Evolutionary conservation across 306 rosid genomes (phyloP), one percentile per base, ranked within the genome.

Genomic region (Gynostemma pentaphyllum): DNA sequence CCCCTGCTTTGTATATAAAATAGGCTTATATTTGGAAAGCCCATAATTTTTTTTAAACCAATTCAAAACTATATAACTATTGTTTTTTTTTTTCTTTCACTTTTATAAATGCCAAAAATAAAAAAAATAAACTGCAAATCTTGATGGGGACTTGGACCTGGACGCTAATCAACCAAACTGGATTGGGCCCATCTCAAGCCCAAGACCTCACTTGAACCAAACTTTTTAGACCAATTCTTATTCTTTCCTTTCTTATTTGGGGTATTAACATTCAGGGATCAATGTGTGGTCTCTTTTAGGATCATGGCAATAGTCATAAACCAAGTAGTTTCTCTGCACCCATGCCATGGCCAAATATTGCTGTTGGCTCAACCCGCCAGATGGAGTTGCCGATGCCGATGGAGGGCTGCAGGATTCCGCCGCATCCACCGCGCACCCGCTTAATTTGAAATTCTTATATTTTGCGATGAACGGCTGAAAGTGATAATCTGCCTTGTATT

Each of bases 401-500:
- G 83, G 81, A 1, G 94, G 78, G 22, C 23, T 67, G 65, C 97
- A 90, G 4, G 83, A 71, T 24, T 62, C 29, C 11, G 81, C 45
- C 50, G 51, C 70, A 14, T 53, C 68, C 4, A 13, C 40, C 7
- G 66, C 60, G 77, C 90, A 85, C 15, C 87, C 94, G 27, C 63
- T 63, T 2, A 88, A 27, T 72, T 71, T 85, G 87, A 92, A 92
- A 64, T 84, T 70, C 36, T 5, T 72, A 81, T 92, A 92, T 55
- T 68, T 70, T n/a, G 88, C 83, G 11, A 82, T 55, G 64, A 92
- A 92, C 14, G 99, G 99, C 62, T 92, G 90, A 79, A 81, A 86
- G 2, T 44, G 68, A 69, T 92, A 92, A 69, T 92, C 80, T 12
- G 89, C 96, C 62, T 79, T 88, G 94, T 88, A 86, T 76, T 84